Evolutionary conservation across 1,284 basidiomycete species (phyloP), one percentile per base, ranked within the genome.

Genomic region (Cutaneotrichosporon mucoides): DNA sequence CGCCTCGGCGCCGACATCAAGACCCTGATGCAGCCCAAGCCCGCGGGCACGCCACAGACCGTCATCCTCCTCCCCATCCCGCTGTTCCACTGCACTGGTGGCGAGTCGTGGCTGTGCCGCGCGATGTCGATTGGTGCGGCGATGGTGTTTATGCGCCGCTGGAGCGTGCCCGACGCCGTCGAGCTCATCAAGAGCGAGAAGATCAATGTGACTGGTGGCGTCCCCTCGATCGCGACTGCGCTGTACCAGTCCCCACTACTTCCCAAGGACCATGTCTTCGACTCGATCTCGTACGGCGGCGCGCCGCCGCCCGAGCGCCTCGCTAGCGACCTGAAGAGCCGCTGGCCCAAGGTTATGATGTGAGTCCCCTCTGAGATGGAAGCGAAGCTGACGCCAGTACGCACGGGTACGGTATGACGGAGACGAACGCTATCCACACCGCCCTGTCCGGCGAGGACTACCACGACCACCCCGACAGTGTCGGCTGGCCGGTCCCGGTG

Each of bases 381-480:
- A 5, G 46, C 2, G 24, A 6, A 34, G 41, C 47, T 49, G 42
- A 51, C 37, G 4, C 35, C 53, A 56, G 49, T 10, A 47, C 45
- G 0, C 71, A 75, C 53, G 75, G 73, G 1, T 76, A 73, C 48
- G 75, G 75, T 9, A 62, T 76, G 68, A 73, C 73, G 0, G 75
- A 76, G 65, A 73, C 73, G 7, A 75, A 74, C 35, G 73, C 73
- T 0, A 66, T 72, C 59, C 70, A 73, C 34, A 69, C 64, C 40
- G 68, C 66, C 0, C 53, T 73, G 9, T 66, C 66, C 4, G 75
- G 75, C 5, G 44, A 46, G 13, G 75, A 76, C 56, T 76, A 75
- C 55, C 33, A 72, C 24, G 59, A 24, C n/a, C 38, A 42, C 24
- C 53, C 53, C 0, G 46, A 38, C 40, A 37, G n/a, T 9, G 50